Evolutionary conservation across 139 green algal species (phyloP).

Genomic region (Edaphochlamys debaryana): DNA sequence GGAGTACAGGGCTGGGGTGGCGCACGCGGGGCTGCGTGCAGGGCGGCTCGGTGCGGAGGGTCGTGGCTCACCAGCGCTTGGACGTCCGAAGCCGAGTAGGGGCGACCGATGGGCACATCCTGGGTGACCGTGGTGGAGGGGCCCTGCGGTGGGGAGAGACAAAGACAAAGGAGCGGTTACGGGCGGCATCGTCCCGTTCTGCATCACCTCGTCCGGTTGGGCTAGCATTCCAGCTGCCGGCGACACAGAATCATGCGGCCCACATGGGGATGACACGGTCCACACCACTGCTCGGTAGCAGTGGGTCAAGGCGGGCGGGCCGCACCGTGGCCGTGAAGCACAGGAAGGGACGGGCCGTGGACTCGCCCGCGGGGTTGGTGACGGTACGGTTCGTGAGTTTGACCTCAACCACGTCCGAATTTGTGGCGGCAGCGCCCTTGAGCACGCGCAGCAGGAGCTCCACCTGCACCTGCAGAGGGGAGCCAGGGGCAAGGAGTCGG

Average conservation of each 20-base stretch:
- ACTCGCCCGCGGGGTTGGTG: conserved; percentile 24
- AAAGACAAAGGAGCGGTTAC: too few relatives aligned
- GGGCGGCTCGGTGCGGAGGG: too few relatives aligned
- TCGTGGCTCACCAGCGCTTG: conserved; percentile 56
- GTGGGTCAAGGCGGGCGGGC: too few relatives aligned
- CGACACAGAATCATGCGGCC: too few relatives aligned
- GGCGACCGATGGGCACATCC: conserved; percentile 79
- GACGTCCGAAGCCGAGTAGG: conserved; percentile 63
- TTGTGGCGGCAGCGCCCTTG: conserved; percentile 40
- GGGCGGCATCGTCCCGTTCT: too few relatives aligned
- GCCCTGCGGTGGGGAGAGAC: conserved; percentile 41
- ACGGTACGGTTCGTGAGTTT: conserved; percentile 65
- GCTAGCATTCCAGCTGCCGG: too few relatives aligned
- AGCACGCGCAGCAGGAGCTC: conserved; percentile 77
- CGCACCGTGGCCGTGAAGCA: conserved; percentile 58
- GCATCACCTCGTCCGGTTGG: too few relatives aligned
- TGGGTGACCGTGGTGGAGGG: conserved; percentile 72
- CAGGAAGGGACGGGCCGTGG: conserved; percentile 68
- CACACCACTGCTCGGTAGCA: too few relatives aligned
- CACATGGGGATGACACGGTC: too few relatives aligned
- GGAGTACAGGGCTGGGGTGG: too few relatives aligned
- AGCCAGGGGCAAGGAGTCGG: neutral
- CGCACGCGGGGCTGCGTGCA: too few relatives aligned
- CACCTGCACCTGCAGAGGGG: conserved; percentile 64
- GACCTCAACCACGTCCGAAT: conserved; percentile 57